A percentile compares a stretch with the other conserved stretches of the same genome.
These are phyloP conservation scores for Cyberlindnera nakhonratchasimensis DNA, from an alignment of 805 yeast species.

Conservation along the genomic window DNA sequence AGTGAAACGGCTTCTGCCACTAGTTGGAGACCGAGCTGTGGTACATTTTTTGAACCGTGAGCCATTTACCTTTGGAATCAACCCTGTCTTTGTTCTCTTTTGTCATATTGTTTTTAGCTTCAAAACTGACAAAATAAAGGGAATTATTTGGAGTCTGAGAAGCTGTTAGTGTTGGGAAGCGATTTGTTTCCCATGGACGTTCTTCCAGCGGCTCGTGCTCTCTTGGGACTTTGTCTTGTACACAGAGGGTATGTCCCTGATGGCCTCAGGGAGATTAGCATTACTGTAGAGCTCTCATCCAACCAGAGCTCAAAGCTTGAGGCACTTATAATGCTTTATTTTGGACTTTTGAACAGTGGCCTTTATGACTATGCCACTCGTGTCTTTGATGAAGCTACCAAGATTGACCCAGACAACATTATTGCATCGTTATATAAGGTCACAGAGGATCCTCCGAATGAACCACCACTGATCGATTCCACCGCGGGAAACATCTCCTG, in stretches of 20 bases:
- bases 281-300: constrained; percentile 5
- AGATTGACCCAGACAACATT: not conserved
- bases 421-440: not conserved
- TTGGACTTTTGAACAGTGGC: constrained; percentile 3
- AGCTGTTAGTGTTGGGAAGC: not conserved
- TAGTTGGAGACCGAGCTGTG: constrained; percentile 7
- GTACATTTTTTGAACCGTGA: constrained; percentile 8
- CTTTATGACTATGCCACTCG: not conserved
- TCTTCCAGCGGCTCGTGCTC: not conserved
- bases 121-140: not conserved
- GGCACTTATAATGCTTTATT: constrained; percentile 6
- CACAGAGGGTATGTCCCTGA: constrained; percentile 11
- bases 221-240: constrained; percentile 14
- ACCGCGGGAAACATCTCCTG: not conserved
- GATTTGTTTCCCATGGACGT: not conserved
- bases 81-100: not conserved
- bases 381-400: constrained; percentile 4
- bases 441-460: not conserved
- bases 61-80: constrained; percentile 3
- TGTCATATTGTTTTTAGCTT: too few species aligned
- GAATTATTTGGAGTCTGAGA: constrained; percentile 9
- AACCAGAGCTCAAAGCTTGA: not conserved
- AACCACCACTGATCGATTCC: not conserved
- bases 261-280: constrained; percentile 14
- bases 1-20: not conserved